Conservation (phyloP, 1,284 basidiomycete genomes). For the Heterobasidion annosum region DNA sequence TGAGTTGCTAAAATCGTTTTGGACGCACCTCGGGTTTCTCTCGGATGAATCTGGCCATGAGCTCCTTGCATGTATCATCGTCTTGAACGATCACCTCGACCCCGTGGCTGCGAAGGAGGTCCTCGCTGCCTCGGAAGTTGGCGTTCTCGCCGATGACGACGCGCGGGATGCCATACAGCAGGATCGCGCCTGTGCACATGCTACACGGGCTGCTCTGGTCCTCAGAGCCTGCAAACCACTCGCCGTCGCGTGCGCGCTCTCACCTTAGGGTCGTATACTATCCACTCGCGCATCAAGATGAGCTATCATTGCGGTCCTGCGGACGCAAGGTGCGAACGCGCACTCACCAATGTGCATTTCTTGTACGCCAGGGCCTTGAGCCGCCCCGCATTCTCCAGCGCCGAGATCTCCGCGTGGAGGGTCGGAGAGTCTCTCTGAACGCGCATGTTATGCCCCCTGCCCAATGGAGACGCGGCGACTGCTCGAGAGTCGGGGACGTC, state of each 20-base stretch:
- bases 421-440: conserved; percentile 46
- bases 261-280: conserved; percentile 45
- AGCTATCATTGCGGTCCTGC: conserved; percentile 3
- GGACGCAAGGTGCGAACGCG: not conserved
- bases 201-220: conserved; percentile 37
- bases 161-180: conserved; percentile 50
- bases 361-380: conserved; percentile 32
- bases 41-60: conserved; percentile 40
- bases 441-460: conserved; percentile 41
- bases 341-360: conserved; percentile 36
- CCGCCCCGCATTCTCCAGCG: conserved; percentile 41
- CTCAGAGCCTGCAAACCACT: not conserved
- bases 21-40: conserved; percentile 39
- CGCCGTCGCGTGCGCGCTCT: not conserved
- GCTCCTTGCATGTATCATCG: conserved; percentile 31
- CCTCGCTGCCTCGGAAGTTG: conserved; percentile 41
- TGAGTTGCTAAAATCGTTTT: not conserved
- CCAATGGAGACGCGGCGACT: conserved; percentile 18
- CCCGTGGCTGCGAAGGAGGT: conserved; percentile 35
- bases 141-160: conserved; percentile 53
- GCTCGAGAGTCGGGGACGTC: not conserved
- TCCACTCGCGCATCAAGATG: not conserved
- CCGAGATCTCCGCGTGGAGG: conserved; percentile 46
- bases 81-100: conserved; percentile 45
- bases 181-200: conserved; percentile 54